Evolutionary conservation across 768 basidiomycete genomes (phyloP).

Genomic region (Tubosaeta sp.): DNA sequence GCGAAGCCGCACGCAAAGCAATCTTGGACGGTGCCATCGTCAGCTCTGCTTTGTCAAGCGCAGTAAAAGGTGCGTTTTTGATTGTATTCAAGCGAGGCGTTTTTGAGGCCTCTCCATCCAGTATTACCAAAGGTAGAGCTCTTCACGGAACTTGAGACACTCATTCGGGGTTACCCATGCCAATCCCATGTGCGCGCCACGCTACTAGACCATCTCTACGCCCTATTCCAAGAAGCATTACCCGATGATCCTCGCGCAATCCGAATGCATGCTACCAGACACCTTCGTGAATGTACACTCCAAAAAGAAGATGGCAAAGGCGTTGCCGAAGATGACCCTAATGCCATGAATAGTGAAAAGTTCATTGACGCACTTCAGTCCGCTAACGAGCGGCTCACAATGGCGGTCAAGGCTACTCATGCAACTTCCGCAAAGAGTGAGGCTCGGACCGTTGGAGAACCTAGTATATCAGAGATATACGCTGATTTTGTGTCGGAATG

Average conservation of each 20-base stretch:
- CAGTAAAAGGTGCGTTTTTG: conserved; percentile 56
- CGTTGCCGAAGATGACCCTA: conserved; percentile 3
- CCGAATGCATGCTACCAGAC: conserved; percentile 37
- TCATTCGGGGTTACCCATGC: conserved; percentile 42
- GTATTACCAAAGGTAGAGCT: conserved; percentile 40
- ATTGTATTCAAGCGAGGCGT: conserved; percentile 14
- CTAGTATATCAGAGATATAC: conserved; percentile 34
- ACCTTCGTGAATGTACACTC: conserved; percentile 26
- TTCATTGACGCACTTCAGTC: conserved; percentile 28
- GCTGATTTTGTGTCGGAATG: conserved; percentile 46
- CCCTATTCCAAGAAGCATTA: conserved; percentile 34
- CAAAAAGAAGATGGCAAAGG: conserved; percentile 18
- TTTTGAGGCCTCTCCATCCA: conserved; percentile 15
- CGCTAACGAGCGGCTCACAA: conserved; percentile 28
- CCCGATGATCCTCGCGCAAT: conserved; percentile 37
- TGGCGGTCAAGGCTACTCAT: conserved; percentile 28
- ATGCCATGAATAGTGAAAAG: conserved; percentile 14
- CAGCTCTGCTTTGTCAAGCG: conserved; percentile 69
- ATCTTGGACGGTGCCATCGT: conserved; percentile 81
- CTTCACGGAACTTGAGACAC: conserved; percentile 38
- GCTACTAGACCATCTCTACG: conserved; percentile 43
- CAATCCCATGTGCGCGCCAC: conserved; percentile 34
- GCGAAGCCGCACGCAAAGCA: conserved; percentile 53
- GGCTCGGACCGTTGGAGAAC: conserved; percentile 19
- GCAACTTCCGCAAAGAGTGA: conserved; percentile 5